Evolutionary conservation across 2,329 filamentous ascomycete species (phyloP), one percentile per base, ranked within the genome.

Genomic region (Cercospora brassicicola): DNA sequence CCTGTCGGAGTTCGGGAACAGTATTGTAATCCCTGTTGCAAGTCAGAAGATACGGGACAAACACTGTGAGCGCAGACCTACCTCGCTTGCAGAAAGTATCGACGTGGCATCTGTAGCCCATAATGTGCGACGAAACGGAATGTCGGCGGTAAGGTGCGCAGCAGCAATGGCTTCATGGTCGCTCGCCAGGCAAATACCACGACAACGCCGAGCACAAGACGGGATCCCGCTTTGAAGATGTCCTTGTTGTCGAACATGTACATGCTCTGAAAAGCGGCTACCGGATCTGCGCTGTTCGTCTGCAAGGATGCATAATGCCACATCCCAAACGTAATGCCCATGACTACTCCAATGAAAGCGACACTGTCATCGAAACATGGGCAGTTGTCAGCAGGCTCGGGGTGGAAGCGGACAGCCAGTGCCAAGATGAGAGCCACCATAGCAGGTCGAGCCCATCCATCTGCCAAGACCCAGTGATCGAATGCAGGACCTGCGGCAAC

Each of bases 311-410:
- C 71, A 31, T 91, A 92, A 75, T 93, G 91, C 94, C 94, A 98
- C 7, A 88, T 90, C 9, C 91, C 94, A 68, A 91, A 81, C 75
- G 96, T 91, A 57, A 92, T 83, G 0, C 95, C 95, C 74, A 97
- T 91, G 64, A 96, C 86, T 23, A 97, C 94, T 1, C 92, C 94
- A 20, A 93, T 90, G 80, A 98, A 98, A 3, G 94, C 90, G 59
- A 98, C 92, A 74, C 92, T 96, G 81, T 98, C 94, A 78, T 98
- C 94, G 77, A 96, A 98, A 79, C 94, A 98, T 4, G 94, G 94
- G 73, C 95, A 99, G 78, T 97, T 93, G 78, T 99, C 95, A 1
- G 93, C 95, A 0, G 95, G 95, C 76, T 99, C 95, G 0, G 95
- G 95, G 76, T 99, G 94, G 33, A 97, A 89, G 8, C 73, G 71